phyloP scores from a whole-genome alignment of 164 flowering plant species.

The Brasenia schreberi region DNA sequence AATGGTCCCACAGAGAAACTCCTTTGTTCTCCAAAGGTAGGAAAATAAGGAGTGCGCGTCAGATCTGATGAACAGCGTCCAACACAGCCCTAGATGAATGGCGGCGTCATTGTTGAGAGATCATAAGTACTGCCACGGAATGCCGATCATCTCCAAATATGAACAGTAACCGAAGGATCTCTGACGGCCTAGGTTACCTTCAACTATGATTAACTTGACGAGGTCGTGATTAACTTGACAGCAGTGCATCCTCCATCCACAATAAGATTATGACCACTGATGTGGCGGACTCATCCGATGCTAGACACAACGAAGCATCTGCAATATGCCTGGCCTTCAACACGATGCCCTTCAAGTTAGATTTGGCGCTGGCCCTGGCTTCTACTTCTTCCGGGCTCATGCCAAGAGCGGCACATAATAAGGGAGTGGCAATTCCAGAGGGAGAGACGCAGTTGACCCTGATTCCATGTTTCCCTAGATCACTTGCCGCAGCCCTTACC shows the following conservation, averaged over 20 bases:
- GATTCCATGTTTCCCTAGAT: slow-evolving; percentile 21
- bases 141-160: too few relatives aligned
- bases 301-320: slow-evolving; percentile 63
- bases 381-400: slow-evolving; percentile 26
- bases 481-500: slow-evolving; percentile 6
- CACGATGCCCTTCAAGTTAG: slow-evolving; percentile 44
- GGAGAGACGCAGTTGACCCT: slow-evolving; percentile 51
- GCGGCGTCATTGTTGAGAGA: too few relatives aligned
- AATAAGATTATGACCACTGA: slow-evolving; percentile 56
- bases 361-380: slow-evolving; percentile 7
- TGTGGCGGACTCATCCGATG: slow-evolving; percentile 58
- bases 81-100: too few relatives aligned
- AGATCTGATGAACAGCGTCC: too few relatives aligned
- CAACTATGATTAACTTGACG: too few relatives aligned
- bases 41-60: too few relatives aligned
- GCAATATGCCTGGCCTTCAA: slow-evolving; percentile 48
- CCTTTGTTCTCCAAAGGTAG: too few relatives aligned
- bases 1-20: too few relatives aligned
- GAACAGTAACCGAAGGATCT: too few relatives aligned
- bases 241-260: slow-evolving; percentile 63
- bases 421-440: slow-evolving; percentile 48
- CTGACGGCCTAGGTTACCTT: too few relatives aligned
- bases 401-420: slow-evolving; percentile 23
- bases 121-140: too few relatives aligned
- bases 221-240: too few relatives aligned